Evolutionary conservation across 495 filamentous ascomycete genomes (phyloP).

Genomic region (Neurospora sp.): DNA sequence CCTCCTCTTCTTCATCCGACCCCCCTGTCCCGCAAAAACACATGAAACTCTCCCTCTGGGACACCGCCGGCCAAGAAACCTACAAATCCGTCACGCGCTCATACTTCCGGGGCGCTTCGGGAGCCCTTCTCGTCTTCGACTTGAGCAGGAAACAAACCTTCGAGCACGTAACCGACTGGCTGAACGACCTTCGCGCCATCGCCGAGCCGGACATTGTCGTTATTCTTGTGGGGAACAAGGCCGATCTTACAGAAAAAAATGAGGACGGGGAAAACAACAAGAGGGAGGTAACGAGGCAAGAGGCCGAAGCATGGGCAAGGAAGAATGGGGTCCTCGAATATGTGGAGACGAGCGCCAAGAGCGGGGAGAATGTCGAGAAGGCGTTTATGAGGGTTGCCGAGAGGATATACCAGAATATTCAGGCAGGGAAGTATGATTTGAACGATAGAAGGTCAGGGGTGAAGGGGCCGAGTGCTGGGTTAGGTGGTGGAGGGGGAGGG

Average conservation of each 20-base stretch:
- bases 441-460: conserved; percentile 93
- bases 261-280: conserved; percentile 39
- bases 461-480: conserved; percentile 41
- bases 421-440: conserved; percentile 84
- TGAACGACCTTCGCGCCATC: conserved; percentile 83
- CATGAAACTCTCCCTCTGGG: conserved; percentile 76
- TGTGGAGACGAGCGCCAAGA: conserved; percentile 94
- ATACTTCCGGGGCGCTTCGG: conserved; percentile 90
- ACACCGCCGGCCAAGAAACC: conserved; percentile 94
- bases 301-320: conserved; percentile 81
- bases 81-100: conserved; percentile 91
- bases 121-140: conserved; percentile 90
- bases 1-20: conserved; percentile 10
- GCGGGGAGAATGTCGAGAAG: conserved; percentile 81
- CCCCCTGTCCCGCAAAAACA: conserved; percentile 47
- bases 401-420: conserved; percentile 90
- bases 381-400: conserved; percentile 91
- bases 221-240: conserved; percentile 90
- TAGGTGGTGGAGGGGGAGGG: conserved; percentile 21
- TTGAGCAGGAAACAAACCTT: conserved; percentile 83
- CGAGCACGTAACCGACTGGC: conserved; percentile 74
- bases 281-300: conserved; percentile 63
- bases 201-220: conserved; percentile 91
- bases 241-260: conserved; percentile 53
- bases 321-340: conserved; percentile 76